Conservation (phyloP, 805 yeast genomes). For the Candida andamanensis region DNA sequence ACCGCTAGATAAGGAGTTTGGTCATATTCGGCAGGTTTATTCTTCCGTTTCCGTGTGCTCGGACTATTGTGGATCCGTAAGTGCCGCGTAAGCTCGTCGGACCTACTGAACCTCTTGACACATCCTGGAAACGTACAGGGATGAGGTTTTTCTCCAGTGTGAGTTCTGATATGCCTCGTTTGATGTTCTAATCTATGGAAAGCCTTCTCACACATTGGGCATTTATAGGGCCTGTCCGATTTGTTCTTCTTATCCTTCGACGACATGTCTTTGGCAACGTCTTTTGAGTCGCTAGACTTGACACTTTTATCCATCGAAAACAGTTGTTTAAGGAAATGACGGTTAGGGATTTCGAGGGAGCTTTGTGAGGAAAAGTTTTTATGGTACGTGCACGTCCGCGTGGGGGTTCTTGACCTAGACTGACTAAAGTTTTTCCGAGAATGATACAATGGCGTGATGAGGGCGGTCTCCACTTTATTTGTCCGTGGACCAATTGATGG, state of each 20-base stretch:
- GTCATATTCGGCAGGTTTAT: slow-evolving; percentile 13
- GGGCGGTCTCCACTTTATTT: too few species aligned
- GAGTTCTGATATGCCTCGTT: slow-evolving; percentile 86
- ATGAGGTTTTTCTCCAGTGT: slow-evolving; percentile 91
- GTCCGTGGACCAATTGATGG: too few species aligned
- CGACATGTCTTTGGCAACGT: too few species aligned
- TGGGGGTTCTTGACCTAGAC: too few species aligned
- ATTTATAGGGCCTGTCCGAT: slow-evolving; percentile 65
- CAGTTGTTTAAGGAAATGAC: too few species aligned
- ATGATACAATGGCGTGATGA: too few species aligned
- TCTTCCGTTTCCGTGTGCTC: slow-evolving; percentile 38
- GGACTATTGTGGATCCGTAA: slow-evolving; percentile 72
- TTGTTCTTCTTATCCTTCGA: not conserved
- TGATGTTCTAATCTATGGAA: slow-evolving; percentile 88
- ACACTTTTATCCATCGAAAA: too few species aligned
- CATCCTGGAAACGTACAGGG: slow-evolving; percentile 83
- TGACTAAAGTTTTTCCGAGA: too few species aligned
- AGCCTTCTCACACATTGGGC: slow-evolving; percentile 80
- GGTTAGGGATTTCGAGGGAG: too few species aligned
- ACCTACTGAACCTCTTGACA: slow-evolving; percentile 68
- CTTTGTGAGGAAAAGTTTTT: too few species aligned
- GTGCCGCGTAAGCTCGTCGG: slow-evolving; percentile 85
- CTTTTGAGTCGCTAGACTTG: slow-evolving; percentile 15
- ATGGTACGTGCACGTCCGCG: too few species aligned
- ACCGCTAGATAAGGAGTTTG: not conserved